Conservation (phyloP, 2,329 filamentous ascomycete species). For the Fusarium setosum region DNA sequence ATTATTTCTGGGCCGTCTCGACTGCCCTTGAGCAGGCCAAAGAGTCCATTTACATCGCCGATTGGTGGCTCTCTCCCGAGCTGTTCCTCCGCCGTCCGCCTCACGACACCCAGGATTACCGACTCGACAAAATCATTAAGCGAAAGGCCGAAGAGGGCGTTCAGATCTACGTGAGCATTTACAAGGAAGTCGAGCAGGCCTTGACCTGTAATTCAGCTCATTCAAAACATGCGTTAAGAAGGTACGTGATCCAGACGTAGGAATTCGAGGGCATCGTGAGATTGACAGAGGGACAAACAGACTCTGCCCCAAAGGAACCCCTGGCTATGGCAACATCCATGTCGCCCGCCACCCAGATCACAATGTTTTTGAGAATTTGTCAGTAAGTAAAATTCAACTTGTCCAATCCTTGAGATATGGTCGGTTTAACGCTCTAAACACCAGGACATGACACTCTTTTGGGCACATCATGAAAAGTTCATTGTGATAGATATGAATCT, state of each 20-base stretch:
- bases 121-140: conserved; percentile 88
- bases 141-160: conserved; percentile 91
- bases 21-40: conserved; percentile 89
- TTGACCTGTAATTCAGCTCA: conserved; percentile 93
- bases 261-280: neutral
- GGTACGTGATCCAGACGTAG: neutral
- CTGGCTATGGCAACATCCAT: conserved; percentile 88
- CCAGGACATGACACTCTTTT: conserved; percentile 83
- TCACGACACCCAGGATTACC: conserved; percentile 84
- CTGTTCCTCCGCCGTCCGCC: conserved; percentile 88
- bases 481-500: conserved; percentile 92
- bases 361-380: conserved; percentile 91
- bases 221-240: conserved; percentile 74
- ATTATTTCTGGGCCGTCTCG: conserved; percentile 96
- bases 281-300: neutral
- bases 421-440: too few species aligned
- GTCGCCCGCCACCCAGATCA: conserved; percentile 95
- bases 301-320: conserved; percentile 83
- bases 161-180: conserved; percentile 93
- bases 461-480: conserved; percentile 98
- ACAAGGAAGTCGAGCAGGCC: conserved; percentile 86
- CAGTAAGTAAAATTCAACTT: conserved; percentile 59
- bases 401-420: too few species aligned
- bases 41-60: conserved; percentile 94
- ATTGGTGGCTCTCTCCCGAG: conserved; percentile 97